Base-by-base conservation (phyloP, 805 yeast species). In the Yarrowia sp. region DNA sequence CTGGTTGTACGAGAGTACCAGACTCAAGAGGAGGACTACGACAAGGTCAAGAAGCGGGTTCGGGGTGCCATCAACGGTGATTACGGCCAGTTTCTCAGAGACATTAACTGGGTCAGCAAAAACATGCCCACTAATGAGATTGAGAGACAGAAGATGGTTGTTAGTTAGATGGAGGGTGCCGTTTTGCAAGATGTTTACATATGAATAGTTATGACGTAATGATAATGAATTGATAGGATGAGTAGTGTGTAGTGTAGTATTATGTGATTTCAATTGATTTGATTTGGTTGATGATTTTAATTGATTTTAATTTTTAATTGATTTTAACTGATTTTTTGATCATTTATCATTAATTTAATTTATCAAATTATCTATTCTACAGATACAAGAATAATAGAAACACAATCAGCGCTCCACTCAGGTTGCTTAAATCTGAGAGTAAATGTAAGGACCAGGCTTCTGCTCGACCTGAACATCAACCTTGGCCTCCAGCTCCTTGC, bases 81-180 rank as follows among this genome's bases (percentile, higher is more conserved):
- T 74, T 92, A 82, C 72, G 85, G 86, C 71, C 84, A 82, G 70
- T 83, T 82, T 43, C 75, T 93, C 62, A 80, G 98, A 66, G 97
- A 93, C 73, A 82, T 88, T 30, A 85, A 89, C 72, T 93, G 98
- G 98, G 92, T 93, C 10, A 81, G 89, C 12, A 81, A 81, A 54
- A 81, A 84, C 66, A 77, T 85, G 30, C 87, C 87, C 0, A 77
- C 83, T 26, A 68, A 77, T n/a, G 74, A 70, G 22, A 74, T 76
- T 44, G 71, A 71, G 62, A 73, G 76, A 46, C 82, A 80, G 64
- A 65, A 67, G 32, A 54, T 66, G 46, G 26, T 51, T 22, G 56
- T 61, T 7, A 35, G 33, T 5, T 52, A 33, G 4, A 5, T 7
- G 11, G 52, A 30, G 36, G n/a, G n/a, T n/a, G n/a, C n/a, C n/a